phyloP scores from a whole-genome alignment of 768 basidiomycete genomes.

The Agaricus sinodeliciosus region DNA sequence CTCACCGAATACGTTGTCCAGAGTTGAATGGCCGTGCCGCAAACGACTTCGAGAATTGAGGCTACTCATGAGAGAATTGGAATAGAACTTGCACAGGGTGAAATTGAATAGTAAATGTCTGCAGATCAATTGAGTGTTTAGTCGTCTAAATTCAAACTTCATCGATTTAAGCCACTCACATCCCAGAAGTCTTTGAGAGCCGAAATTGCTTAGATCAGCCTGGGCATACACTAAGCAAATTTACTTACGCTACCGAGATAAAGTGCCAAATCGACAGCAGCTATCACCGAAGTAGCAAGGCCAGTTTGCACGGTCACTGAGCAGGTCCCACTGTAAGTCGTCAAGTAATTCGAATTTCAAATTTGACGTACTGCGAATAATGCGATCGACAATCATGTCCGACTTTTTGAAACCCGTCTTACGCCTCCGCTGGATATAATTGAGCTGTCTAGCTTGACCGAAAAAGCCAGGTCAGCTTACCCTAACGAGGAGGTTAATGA shows the following conservation, averaged over 20 bases:
- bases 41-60: conserved; percentile 28
- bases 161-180: conserved; percentile 5
- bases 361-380: conserved; percentile 29
- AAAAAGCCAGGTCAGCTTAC: background rate
- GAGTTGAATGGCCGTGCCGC: conserved; percentile 11
- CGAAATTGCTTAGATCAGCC: background rate
- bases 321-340: background rate
- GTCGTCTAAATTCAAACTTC: too few species aligned
- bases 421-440: conserved; percentile 24
- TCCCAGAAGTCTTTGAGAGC: conserved; percentile 10
- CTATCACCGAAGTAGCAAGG: conserved; percentile 26
- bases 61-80: conserved; percentile 34
- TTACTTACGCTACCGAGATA: conserved; percentile 23
- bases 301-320: conserved; percentile 33
- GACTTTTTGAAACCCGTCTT: conserved; percentile 36
- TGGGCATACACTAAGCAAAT: background rate
- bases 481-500: background rate
- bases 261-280: conserved; percentile 25
- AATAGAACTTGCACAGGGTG: conserved; percentile 33
- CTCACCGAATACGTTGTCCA: background rate
- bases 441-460: background rate
- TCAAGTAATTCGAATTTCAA: background rate
- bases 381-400: conserved; percentile 34
- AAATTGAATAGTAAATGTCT: conserved; percentile 33
- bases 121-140: background rate